A percentile compares a stretch with the other conserved stretches of the same genome.
Conservation (phyloP, 306 rosid species). For the Dalbergia cultrata region DNA sequence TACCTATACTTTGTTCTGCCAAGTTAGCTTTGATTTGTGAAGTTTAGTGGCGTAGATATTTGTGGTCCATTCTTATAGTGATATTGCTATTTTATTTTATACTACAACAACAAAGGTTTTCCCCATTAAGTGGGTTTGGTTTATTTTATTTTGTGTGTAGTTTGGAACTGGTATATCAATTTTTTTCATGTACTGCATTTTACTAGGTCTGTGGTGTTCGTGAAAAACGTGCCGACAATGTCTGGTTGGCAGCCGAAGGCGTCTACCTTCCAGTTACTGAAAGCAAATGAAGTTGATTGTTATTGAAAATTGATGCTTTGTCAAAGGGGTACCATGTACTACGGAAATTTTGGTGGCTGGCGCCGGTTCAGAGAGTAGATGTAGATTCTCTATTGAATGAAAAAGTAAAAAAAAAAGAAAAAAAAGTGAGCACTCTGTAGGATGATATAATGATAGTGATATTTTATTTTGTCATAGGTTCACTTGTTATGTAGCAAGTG, state of each 20-base stretch:
- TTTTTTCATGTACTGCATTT: constrained; percentile 24
- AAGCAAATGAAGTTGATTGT: constrained; percentile 63
- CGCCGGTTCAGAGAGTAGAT: constrained; percentile 42
- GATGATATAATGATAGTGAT: constrained; percentile 39
- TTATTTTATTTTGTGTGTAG: background rate
- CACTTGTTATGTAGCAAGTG: constrained; percentile 34
- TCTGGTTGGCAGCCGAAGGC: constrained; percentile 98
- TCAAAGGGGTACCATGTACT: constrained; percentile 50
- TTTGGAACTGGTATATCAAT: constrained; percentile 12
- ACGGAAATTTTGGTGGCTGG: constrained; percentile 46
- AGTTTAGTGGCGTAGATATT: constrained; percentile 5
- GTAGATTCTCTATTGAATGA: constrained; percentile 47
- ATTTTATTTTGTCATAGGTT: constrained; percentile 36
- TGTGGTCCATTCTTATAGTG: background rate
- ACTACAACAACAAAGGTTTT: background rate
- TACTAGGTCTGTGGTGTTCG: constrained; percentile 84
- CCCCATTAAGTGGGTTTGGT: background rate
- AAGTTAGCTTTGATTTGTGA: background rate
- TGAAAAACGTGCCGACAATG: constrained; percentile 90
- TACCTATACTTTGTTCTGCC: background rate
- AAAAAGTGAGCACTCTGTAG: constrained; percentile 27
- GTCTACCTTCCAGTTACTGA: constrained; percentile 84
- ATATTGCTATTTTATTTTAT: background rate
- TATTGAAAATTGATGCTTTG: constrained; percentile 39
- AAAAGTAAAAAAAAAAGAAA: background rate